phyloP scores from a whole-genome alignment of 257 asterid species.

The Osmanthus fragrans region DNA sequence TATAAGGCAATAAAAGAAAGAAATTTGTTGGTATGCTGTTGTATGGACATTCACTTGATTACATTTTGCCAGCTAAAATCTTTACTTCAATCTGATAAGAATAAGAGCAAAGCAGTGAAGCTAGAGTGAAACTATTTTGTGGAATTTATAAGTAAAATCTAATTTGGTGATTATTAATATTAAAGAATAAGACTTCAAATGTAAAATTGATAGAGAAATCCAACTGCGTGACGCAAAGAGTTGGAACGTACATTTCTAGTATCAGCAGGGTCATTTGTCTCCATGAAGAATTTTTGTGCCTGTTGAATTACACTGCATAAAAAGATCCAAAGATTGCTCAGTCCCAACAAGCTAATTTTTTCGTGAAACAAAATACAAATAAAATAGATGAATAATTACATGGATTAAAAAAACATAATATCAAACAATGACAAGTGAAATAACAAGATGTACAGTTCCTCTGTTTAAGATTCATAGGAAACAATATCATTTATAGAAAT shows the following conservation, averaged over 20 bases:
- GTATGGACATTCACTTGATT: not conserved
- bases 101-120: not conserved
- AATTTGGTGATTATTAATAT: not conserved
- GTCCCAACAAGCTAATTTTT: constrained; percentile 14
- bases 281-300: constrained; percentile 78
- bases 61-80: not conserved
- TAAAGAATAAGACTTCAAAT: constrained; percentile 1
- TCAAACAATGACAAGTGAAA: not conserved
- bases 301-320: constrained; percentile 85
- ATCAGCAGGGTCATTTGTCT: constrained; percentile 67
- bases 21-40: not conserved
- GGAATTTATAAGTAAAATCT: not conserved
- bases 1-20: not conserved
- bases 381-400: not conserved
- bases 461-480: not conserved
- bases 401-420: not conserved
- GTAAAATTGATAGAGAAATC: constrained; percentile 14
- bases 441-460: not conserved
- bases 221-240: constrained; percentile 25
- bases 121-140: not conserved
- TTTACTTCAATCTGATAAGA: not conserved
- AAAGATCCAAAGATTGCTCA: constrained; percentile 25
- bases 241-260: constrained; percentile 67
- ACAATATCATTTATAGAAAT: not conserved
- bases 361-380: constrained; percentile 1